Conservation (phyloP, 352 stramenopile species). For the Nothophytophthora sp. region DNA sequence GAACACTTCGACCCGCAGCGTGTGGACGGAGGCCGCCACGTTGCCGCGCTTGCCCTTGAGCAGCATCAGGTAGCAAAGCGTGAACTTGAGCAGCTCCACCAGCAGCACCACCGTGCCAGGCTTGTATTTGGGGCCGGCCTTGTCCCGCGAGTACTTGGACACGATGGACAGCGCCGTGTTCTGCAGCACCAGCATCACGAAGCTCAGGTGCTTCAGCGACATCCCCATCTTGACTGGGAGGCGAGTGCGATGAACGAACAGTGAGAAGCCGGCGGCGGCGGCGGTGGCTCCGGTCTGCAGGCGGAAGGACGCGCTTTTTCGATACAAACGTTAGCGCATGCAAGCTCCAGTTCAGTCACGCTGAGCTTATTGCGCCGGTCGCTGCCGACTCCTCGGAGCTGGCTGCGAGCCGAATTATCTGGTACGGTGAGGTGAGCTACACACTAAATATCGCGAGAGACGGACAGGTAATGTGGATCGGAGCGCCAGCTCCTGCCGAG, state of each 20-base stretch:
- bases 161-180: constrained; percentile 87
- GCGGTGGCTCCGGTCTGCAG: not conserved
- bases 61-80: constrained; percentile 78
- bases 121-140: constrained; percentile 77
- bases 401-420: not conserved
- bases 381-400: constrained; percentile 6
- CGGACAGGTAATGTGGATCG: constrained; percentile 2
- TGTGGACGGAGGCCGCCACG: constrained; percentile 52
- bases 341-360: no score
- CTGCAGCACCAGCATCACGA: constrained; percentile 86
- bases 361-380: no score
- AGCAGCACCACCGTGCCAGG: constrained; percentile 79
- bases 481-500: no score
- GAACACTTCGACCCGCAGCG: constrained; percentile 79
- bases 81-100: constrained; percentile 83
- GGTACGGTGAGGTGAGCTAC: not conserved
- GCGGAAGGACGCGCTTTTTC: no score
- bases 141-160: constrained; percentile 86
- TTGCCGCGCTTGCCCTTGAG: constrained; percentile 62
- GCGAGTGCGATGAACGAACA: no score
- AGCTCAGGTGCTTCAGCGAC: constrained; percentile 80
- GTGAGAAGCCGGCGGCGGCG: constrained; percentile 9
- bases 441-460: not conserved
- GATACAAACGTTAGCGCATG: no score
- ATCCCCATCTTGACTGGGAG: constrained; percentile 20